phyloP scores from a whole-genome alignment of 345 rosid species.

The Gossypium rotundifolium region DNA sequence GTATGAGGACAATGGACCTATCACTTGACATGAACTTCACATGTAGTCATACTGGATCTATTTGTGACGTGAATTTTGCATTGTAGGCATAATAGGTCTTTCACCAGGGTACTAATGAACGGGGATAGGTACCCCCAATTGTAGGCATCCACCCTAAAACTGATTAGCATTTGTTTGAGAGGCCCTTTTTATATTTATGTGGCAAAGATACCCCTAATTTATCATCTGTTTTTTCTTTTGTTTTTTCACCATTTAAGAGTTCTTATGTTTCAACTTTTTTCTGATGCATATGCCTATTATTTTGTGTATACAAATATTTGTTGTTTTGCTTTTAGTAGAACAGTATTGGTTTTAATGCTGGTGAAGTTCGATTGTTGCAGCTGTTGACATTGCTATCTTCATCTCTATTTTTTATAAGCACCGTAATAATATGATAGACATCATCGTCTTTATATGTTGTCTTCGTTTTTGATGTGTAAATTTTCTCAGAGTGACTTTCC shows the following conservation, averaged over 20 bases:
- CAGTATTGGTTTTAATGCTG: background rate
- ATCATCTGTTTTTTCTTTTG: no score
- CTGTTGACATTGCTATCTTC: background rate
- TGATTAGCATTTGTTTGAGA: background rate
- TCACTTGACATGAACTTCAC: background rate
- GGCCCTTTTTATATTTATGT: background rate
- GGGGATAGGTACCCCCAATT: background rate
- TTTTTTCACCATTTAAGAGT: no score
- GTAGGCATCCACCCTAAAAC: background rate
- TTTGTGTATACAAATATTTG: background rate
- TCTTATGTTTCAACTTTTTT: background rate
- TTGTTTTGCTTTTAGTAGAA: background rate
- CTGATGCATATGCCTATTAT: background rate
- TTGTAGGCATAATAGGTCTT: background rate
- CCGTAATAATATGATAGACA: background rate
- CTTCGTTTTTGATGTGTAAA: background rate
- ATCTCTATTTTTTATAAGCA: background rate
- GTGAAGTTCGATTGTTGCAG: background rate
- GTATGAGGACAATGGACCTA: no score
- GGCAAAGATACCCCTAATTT: no score
- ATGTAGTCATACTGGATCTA: background rate
- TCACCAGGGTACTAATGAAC: background rate
- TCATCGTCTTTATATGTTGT: background rate
- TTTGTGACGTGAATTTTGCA: background rate
- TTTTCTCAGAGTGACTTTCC: background rate